These are phyloP conservation scores for Penicillium cosmopolitanum DNA, from an alignment of 495 filamentous ascomycete species.

Conservation along the genomic window DNA sequence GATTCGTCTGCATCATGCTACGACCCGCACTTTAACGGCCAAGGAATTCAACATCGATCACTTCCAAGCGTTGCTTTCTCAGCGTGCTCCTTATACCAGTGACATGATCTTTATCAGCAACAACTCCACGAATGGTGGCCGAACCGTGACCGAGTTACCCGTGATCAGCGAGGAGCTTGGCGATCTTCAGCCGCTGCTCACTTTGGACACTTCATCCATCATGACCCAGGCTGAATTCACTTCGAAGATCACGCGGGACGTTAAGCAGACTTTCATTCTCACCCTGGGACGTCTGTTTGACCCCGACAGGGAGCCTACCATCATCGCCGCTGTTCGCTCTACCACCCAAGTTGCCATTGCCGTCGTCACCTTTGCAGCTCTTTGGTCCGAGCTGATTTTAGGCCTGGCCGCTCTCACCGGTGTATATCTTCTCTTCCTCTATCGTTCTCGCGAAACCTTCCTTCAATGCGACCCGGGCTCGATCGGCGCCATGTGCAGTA, in stretches of 20 bases:
- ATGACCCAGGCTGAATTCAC: slow-evolving; percentile 40
- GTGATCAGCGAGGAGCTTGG: slow-evolving; percentile 42
- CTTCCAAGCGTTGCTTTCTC: slow-evolving; percentile 39
- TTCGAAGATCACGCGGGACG: slow-evolving; percentile 34
- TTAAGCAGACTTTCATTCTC: slow-evolving; percentile 41
- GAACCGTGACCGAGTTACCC: slow-evolving; percentile 39
- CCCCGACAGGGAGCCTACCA: slow-evolving; percentile 29
- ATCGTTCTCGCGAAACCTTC: slow-evolving; percentile 38
- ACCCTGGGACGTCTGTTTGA: slow-evolving; percentile 44
- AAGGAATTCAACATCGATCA: slow-evolving; percentile 40
- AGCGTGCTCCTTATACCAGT: slow-evolving; percentile 45
- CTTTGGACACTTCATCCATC: slow-evolving; percentile 37
- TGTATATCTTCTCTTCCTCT: slow-evolving; percentile 35
- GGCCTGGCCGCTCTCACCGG: slow-evolving; percentile 28
- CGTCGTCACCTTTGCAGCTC: slow-evolving; percentile 36
- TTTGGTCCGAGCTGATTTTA: slow-evolving; percentile 40
- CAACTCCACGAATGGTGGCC: slow-evolving; percentile 35
- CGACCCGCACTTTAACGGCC: slow-evolving; percentile 23
- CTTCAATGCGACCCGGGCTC: slow-evolving; percentile 45
- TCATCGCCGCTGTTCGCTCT: slow-evolving; percentile 26
- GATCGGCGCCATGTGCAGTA: slow-evolving; percentile 48
- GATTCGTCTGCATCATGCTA: slow-evolving; percentile 26
- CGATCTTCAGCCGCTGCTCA: slow-evolving; percentile 37
- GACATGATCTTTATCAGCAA: slow-evolving; percentile 41
- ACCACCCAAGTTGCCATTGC: slow-evolving; percentile 39